Evolutionary conservation across 2,329 filamentous ascomycete species (phyloP), one percentile per base, ranked within the genome.

Genomic region (Fusarium mundagurra): DNA sequence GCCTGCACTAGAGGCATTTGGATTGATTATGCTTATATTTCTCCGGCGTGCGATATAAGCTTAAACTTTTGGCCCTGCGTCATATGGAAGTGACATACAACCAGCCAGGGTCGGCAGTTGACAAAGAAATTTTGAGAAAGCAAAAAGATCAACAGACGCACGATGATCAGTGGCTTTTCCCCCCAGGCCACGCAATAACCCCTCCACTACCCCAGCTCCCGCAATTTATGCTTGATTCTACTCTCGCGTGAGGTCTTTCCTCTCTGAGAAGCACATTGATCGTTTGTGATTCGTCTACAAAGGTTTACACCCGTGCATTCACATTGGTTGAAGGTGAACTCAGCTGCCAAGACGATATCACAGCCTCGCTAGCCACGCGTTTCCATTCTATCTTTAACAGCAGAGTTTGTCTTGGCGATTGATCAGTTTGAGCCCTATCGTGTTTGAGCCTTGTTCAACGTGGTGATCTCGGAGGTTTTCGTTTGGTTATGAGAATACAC

Each of bases 361-460:
- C 55, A 74, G 71, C 71, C 71, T 74, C 71, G n/a, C 27, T 72
- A 64, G 63, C 57, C 67, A 74, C 72, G 72, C 72, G 72, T 74
- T 65, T 63, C 43, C 16, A 18, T 39, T 53, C 18, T 47, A 54
- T 29, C 39, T 64, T 17, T 54, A 29, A 51, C 18, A 29, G 18
- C 31, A 48, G 34, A 34, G 8, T n/a, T 18, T 34, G 39, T 71
- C 69, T 74, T 74, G 54, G 67, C 51, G 31, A 64, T 45, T 27
- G 9, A 24, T 43, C 36, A 34, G 39, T 41, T 38, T 59, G 36
- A 70, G 60, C 66, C 67, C 66, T 70, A 70, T 70, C n/a, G 33
- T 60, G n/a, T 48, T 66, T 44, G 17, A 50, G 10, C 33, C 39
- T 71, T 10, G 41, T 22, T 24, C 27, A 70, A 71, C 66, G 53